Base-by-base conservation (phyloP, 2,329 filamentous ascomycete genomes). In the Colletotrichum theobromicola region DNA sequence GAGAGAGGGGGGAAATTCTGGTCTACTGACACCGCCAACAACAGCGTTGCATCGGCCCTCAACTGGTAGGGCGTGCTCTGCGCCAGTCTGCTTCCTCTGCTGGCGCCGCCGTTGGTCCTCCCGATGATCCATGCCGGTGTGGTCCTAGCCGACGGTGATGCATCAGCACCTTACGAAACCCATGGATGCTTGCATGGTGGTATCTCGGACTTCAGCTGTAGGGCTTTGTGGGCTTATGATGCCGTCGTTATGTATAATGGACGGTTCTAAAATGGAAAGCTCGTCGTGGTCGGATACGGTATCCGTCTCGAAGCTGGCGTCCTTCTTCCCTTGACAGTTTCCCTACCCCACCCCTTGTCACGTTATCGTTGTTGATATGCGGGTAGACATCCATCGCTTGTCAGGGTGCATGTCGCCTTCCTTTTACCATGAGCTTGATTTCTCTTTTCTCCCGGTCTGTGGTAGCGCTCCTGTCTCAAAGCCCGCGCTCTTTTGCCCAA, bases 181-280 rank as follows among this genome's bases (percentile, higher is more conserved):
- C 57, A 62, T 62, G 16, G n/a, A 60, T 60, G 28, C 57, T 32
- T 60, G n/a, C 34, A 35, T 35, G 35, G 60, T 18, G n/a, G 18
- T 42, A 21, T 42, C 60, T 62, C 30, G 60, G 34, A 21, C 32
- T 34, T 24, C 6, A 16, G 16, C 24, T 32, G 60, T 35, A 62
- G 35, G 60, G 60, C 60, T 62, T 37, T 24, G 30, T 21, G 28
- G 37, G 35, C 24, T 30, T n/a, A 7, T 9, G 24, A 50, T n/a
- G 21, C 30, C 34, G 35, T 35, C 15, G 60, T 24, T 42, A 26
- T 13, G 18, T 18, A 16, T 15, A 15, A 57, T 62, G 15, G 30
- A 55, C n/a, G 57, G 42, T 37, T 57, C 37, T 58, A 64, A 72
- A 72, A 13, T 55, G 64, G 64, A 58, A 72, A 50, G 64, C 58